A percentile compares a stretch with the other conserved stretches of the same genome.
phyloP scores from a whole-genome alignment of 78 protist genomes.

The Pigoraptor vietnamica region DNA sequence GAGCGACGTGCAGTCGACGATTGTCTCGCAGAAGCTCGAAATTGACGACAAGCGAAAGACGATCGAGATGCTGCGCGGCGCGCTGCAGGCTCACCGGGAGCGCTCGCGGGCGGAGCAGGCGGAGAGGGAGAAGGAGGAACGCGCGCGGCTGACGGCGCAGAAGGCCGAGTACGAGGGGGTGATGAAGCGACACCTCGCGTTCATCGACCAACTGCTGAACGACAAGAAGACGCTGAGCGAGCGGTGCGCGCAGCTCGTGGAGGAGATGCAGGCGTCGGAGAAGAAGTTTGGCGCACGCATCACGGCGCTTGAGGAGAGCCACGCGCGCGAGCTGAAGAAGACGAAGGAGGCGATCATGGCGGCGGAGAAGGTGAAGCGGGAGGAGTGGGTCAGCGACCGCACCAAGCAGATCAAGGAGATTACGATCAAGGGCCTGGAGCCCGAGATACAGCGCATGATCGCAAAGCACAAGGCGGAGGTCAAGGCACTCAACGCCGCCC shows the following conservation, averaged over 20 bases:
- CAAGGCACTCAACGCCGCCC: background rate
- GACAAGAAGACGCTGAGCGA: slow-evolving; percentile 4
- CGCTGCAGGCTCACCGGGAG: background rate
- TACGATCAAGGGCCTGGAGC: slow-evolving; percentile 26
- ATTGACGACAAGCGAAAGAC: background rate
- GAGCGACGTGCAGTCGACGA: background rate
- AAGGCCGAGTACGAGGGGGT: background rate
- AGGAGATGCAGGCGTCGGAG: background rate
- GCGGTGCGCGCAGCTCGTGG: slow-evolving; percentile 1
- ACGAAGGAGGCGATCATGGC: background rate
- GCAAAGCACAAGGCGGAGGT: background rate
- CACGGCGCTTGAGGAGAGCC: background rate
- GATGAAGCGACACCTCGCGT: background rate
- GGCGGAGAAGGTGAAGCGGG: slow-evolving; percentile 10
- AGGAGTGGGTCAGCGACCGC: background rate
- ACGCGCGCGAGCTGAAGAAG: slow-evolving; percentile 1
- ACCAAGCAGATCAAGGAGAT: slow-evolving; percentile 17
- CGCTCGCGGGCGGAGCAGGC: background rate
- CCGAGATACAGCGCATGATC: slow-evolving; percentile 15
- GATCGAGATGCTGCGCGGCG: background rate
- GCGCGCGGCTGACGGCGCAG: background rate
- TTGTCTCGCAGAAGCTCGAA: background rate
- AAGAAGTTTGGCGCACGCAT: background rate
- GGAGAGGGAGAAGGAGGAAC: background rate
- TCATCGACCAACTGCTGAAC: slow-evolving; percentile 11